Evolutionary conservation across 495 filamentous ascomycete genomes (phyloP).

Genomic region (Penicillium maclennaniae): DNA sequence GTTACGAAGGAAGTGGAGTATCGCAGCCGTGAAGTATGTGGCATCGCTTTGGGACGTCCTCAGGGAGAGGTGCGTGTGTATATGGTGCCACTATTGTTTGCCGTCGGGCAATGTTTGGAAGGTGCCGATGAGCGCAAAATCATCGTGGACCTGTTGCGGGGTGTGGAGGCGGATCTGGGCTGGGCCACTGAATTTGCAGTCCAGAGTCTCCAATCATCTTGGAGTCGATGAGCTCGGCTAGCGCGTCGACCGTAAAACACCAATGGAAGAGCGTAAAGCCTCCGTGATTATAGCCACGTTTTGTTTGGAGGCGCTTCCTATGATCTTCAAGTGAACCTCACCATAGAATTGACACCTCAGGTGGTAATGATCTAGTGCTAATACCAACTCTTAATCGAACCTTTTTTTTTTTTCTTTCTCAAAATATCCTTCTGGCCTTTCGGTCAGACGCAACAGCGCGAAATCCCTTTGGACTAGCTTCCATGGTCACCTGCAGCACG

Average conservation of each 20-base stretch:
- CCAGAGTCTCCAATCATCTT: conserved; percentile 29
- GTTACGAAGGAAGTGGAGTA: conserved; percentile 44
- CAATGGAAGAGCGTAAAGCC: background rate
- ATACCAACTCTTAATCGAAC: background rate
- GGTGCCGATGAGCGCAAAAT: conserved; percentile 31
- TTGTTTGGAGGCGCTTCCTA: too few species aligned
- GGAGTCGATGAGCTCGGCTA: conserved; percentile 20
- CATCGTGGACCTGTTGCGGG: conserved; percentile 34
- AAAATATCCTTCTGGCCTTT: background rate
- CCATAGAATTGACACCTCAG: background rate
- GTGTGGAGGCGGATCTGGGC: conserved; percentile 38
- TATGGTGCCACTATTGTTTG: conserved; percentile 38
- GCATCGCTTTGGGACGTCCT: conserved; percentile 38
- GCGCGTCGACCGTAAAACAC: background rate
- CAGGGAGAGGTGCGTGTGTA: conserved; percentile 32
- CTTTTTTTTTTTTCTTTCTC: too few species aligned
- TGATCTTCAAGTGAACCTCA: background rate
- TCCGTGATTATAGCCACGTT: background rate
- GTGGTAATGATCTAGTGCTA: background rate
- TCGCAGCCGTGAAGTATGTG: conserved; percentile 36
- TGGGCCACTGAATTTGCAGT: conserved; percentile 36
- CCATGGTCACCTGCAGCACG: background rate
- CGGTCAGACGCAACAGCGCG: background rate
- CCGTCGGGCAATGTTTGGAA: conserved; percentile 40
- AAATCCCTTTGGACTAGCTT: background rate